Evolutionary conservation across 352 stramenopile species (phyloP), one percentile per base, ranked within the genome.

Genomic region (Globisporangium nunn): DNA sequence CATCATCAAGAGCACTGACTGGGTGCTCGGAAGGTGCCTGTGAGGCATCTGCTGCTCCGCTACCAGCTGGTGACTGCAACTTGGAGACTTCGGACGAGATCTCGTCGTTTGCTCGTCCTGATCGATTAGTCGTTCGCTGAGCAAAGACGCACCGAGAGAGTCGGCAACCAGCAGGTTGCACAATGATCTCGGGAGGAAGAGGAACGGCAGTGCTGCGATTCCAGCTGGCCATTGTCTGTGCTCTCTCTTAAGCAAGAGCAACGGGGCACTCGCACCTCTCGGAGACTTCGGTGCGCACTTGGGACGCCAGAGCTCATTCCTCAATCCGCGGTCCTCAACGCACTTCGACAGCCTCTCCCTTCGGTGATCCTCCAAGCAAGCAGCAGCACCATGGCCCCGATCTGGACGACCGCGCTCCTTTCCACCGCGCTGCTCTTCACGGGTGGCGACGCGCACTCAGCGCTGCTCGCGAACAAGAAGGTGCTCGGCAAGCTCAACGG

Each of bases 401-500:
- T 23, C 7, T 54, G 31, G 50, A 54, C 50, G n/a, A 35, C 50
- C 39, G 31, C 50, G 14, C 50, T 54, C 17, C 31, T 45, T n/a
- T 54, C 50, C n/a, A 30, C 50, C 29, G 50, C 50, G 10, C 30
- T 54, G 50, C 50, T 54, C 8, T 35, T 54, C 31, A 23, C 31
- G 4, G 50, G 15, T n/a, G 33, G 17, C 2, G 33, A 54, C 50
- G 50, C 54, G 49, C 50, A 54, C 50, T 54, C 50, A 11, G 50
- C 50, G 50, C 50, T 54, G 33, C 50, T 54, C 50, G 50, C 60
- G 35, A 66, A 66, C 50, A 18, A 46, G 40, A 66, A 66, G 50
- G 28, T 66, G 50, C 60, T 66, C 49, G 60, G 60, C 43, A 56
- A 66, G 54, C 60, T 66, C 54, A 66, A 66, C 60, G 56, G 54